These are phyloP conservation scores for Vigna nakashimae DNA, from an alignment of 306 rosid species.

Conservation along the genomic window DNA sequence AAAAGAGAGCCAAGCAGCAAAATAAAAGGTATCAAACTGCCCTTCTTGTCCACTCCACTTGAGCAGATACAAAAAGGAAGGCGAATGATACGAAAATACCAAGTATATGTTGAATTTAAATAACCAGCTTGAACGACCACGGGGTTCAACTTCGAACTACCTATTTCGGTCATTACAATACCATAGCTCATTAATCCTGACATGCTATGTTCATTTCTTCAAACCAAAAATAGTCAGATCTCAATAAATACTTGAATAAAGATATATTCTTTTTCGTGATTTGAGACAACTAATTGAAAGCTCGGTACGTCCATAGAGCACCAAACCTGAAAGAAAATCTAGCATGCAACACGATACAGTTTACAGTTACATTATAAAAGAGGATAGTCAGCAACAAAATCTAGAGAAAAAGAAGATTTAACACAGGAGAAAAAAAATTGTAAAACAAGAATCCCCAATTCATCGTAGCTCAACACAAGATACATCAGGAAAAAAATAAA, in stretches of 20 bases:
- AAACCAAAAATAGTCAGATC: slow-evolving; percentile 38
- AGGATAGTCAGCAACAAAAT: slow-evolving; percentile 22
- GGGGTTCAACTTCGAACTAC: slow-evolving; percentile 47
- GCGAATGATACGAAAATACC: slow-evolving; percentile 43
- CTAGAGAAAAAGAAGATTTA: slow-evolving; percentile 42
- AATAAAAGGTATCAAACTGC: slow-evolving; percentile 45
- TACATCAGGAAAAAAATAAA: slow-evolving; percentile 43
- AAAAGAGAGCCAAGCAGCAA: slow-evolving; percentile 50
- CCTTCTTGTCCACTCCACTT: slow-evolving; percentile 56
- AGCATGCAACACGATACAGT: not conserved
- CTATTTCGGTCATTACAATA: slow-evolving; percentile 23
- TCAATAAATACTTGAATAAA: slow-evolving; percentile 29
- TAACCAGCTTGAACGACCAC: slow-evolving; percentile 29
- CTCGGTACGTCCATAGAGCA: slow-evolving; percentile 36
- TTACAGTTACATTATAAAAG: slow-evolving; percentile 22
- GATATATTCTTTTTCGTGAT: not conserved
- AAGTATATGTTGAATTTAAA: slow-evolving; percentile 41
- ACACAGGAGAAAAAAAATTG: slow-evolving; percentile 45
- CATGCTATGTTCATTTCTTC: slow-evolving; percentile 33
- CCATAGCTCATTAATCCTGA: slow-evolving; percentile 34
- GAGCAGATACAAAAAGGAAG: slow-evolving; percentile 47
- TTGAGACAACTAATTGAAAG: slow-evolving; percentile 24
- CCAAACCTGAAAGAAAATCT: slow-evolving; percentile 41
- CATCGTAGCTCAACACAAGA: slow-evolving; percentile 33
- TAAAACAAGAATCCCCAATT: slow-evolving; percentile 44